Evolutionary conservation across 2,329 filamentous ascomycete genomes (phyloP), one percentile per base, ranked within the genome.

Genomic region (Cordyceps cateniannulata): DNA sequence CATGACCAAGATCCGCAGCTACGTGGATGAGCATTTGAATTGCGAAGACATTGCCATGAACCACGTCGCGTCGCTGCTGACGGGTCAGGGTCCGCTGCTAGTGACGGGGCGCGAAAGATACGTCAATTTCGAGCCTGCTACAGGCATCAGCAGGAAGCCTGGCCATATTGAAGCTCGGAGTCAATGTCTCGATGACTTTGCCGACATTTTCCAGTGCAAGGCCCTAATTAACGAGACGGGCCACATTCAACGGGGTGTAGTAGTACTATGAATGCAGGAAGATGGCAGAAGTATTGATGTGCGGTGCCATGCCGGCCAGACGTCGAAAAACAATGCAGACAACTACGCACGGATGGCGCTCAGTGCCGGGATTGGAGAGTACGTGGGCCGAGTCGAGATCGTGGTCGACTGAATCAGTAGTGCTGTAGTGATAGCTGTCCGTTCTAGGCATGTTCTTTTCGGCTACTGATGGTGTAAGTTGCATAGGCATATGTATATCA

Each of bases 11-110:
- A 68, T 76, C 20, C 72, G 74, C 3, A 63, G 69, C 1, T 74
- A 75, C 61, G 73, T 76, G 18, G 73, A 76, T 20, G 61, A 70
- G 20, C 66, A 70, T 48, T 70, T 74, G 67, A 76, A 76, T 65
- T 76, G 74, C 67, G 74, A 76, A 61, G 74, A 76, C 56, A 69
- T 76, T 62, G 74, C 71, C 18, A 62, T 76, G 62, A 76, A 76
- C 65, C 75, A 69, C 47, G 64, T 76, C 38, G 65, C 69, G 6
- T 70, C 71, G 3, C 63, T 70, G 22, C 62, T 76, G 32, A 75
- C 74, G 0, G 68, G 73, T 9, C 63, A 68, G n/a, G 72, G 73
- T 0, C 74, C 74, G 0, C 64, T 76, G 18, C 68, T 72, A 0
- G 71, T 75, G 44, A 68, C 63, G 12, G 73, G 73, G n/a, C 67